Percentiles rank a stretch among this genome's conserved stretches.
phyloP scores from a whole-genome alignment of 2,329 filamentous ascomycete genomes.

The Diaporthe capsici region DNA sequence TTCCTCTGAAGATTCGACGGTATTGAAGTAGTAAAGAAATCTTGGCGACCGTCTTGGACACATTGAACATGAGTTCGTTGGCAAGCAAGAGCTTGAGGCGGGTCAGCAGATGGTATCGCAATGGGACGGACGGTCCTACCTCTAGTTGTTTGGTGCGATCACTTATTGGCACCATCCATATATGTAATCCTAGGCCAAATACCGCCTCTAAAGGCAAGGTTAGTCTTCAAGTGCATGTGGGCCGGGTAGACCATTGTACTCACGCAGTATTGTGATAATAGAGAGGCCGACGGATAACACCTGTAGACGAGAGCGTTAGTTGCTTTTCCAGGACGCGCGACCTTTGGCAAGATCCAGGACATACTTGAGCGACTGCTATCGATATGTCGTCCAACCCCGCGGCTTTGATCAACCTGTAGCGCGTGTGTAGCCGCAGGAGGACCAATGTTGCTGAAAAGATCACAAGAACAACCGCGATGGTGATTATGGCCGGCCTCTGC shows the following conservation, averaged over 20 bases:
- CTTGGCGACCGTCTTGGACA: constrained; percentile 52
- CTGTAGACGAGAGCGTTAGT: constrained; percentile 16
- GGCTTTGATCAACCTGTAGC: constrained; percentile 45
- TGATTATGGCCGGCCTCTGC: constrained; percentile 46
- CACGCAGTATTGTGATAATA: constrained; percentile 45
- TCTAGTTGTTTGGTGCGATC: constrained; percentile 47
- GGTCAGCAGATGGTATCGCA: constrained; percentile 7
- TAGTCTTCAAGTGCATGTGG: background rate
- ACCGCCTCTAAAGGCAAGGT: constrained; percentile 43
- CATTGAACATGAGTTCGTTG: constrained; percentile 53
- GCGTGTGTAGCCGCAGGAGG: constrained; percentile 48
- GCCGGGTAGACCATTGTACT: background rate
- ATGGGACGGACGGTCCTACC: constrained; percentile 34
- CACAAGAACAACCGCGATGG: constrained; percentile 46
- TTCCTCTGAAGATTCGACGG: constrained; percentile 54
- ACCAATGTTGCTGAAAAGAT: constrained; percentile 46
- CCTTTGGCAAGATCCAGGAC: background rate
- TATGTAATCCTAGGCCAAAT: constrained; percentile 48
- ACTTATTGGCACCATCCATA: constrained; percentile 44
- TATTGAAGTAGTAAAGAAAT: constrained; percentile 57
- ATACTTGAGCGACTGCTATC: constrained; percentile 47
- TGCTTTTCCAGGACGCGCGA: too few species aligned
- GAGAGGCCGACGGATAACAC: constrained; percentile 45
- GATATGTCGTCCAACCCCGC: constrained; percentile 48
- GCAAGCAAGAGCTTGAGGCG: constrained; percentile 48